Percentiles rank a stretch among this genome's conserved stretches.
Conservation (phyloP, 2,329 filamentous ascomycete species). For the Trichophyton schoenleinii region DNA sequence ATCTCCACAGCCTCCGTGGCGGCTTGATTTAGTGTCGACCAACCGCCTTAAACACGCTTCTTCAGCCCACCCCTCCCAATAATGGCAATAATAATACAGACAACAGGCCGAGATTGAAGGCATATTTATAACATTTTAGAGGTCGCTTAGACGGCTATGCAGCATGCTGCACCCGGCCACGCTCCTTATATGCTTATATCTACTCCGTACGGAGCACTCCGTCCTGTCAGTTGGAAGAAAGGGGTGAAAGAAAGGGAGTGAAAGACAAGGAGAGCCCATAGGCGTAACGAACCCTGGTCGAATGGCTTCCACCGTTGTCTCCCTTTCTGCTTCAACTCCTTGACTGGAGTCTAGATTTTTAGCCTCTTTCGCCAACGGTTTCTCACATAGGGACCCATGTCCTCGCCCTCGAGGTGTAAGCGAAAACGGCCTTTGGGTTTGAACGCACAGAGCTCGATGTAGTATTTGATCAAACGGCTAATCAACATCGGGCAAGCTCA, state of each 20-base stretch:
- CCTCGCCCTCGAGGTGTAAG: not conserved
- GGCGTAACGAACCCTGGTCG: not conserved
- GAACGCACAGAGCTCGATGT: not conserved
- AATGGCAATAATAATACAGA: not conserved
- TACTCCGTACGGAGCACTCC: not conserved
- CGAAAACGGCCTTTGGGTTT: slow-evolving; percentile 1
- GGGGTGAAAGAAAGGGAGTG: not conserved
- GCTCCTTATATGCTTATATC: not conserved
- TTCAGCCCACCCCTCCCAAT: not conserved
- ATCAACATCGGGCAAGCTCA: slow-evolving; percentile 2
- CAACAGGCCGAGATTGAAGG: not conserved
- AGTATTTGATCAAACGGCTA: slow-evolving; percentile 3
- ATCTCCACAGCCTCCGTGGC: not conserved
- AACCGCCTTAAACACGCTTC: not conserved
- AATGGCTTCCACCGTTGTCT: not conserved
- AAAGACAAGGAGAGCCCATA: not conserved
- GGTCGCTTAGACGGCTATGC: not conserved
- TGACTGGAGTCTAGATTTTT: not conserved
- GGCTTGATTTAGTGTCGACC: not conserved
- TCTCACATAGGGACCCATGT: not conserved
- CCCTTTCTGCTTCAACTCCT: not conserved
- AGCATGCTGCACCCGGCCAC: not conserved
- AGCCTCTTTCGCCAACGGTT: slow-evolving; percentile 2
- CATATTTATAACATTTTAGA: not conserved
- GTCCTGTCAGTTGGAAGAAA: not conserved